Conservation (phyloP, 306 rosid genomes). For the Abrus precatorius region DNA sequence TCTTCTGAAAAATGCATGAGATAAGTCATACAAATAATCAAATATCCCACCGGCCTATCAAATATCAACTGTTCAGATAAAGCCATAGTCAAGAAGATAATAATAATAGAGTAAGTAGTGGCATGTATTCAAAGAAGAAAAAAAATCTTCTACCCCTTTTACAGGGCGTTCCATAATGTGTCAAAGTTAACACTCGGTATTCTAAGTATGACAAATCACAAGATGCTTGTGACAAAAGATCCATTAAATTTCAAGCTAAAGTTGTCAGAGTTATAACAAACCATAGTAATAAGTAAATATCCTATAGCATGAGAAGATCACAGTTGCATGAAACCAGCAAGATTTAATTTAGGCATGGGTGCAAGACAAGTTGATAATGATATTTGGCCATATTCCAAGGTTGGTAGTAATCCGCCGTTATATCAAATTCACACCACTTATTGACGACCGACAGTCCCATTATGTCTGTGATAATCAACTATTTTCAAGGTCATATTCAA, state of each 20-base stretch:
- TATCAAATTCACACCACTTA: constrained; percentile 14
- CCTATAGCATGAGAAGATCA: not conserved
- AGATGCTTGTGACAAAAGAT: constrained; percentile 14
- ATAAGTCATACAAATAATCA: constrained; percentile 39
- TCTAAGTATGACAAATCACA: not conserved
- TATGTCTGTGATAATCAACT: not conserved
- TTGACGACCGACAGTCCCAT: constrained; percentile 18
- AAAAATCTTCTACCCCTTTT: constrained; percentile 28
- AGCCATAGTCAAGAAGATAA: constrained; percentile 6
- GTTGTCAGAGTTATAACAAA: not conserved
- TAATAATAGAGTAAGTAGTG: not conserved
- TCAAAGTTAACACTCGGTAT: not conserved
- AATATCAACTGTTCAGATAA: constrained; percentile 29
- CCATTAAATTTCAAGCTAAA: not conserved
- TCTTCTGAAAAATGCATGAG: constrained; percentile 4
- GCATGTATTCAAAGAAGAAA: constrained; percentile 4
- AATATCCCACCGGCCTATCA: constrained; percentile 27
- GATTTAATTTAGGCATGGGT: not conserved
- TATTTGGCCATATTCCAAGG: not conserved
- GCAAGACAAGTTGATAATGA: not conserved
- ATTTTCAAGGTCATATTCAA: constrained; percentile 13
- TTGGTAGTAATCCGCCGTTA: constrained; percentile 18
- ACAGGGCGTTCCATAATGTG: not conserved
- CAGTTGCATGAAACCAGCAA: constrained; percentile 2
- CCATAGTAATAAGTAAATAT: not conserved